These are phyloP conservation scores for Bryoglossum gracile DNA, from an alignment of 495 filamentous ascomycete genomes.

Conservation along the genomic window DNA sequence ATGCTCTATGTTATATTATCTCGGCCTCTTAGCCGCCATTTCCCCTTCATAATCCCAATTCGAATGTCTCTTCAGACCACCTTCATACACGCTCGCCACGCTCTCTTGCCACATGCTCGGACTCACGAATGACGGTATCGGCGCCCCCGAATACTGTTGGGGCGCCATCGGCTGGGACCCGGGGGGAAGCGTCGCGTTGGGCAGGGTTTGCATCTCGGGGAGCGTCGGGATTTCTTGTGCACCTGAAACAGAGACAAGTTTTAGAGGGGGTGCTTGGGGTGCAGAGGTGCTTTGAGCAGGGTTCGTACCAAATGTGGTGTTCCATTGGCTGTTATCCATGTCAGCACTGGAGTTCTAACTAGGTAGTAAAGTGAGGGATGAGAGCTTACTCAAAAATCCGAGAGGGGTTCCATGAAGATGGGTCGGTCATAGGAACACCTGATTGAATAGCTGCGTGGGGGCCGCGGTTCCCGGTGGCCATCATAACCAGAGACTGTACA, in stretches of 20 bases:
- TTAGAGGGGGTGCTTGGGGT: conserved; percentile 24
- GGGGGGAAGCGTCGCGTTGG: conserved; percentile 23
- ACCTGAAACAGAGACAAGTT: conserved; percentile 37
- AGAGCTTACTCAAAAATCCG: conserved; percentile 83
- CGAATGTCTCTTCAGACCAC: conserved; percentile 71
- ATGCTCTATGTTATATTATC: conserved; percentile 15
- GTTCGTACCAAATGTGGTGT: conserved; percentile 76
- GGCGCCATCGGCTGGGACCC: conserved; percentile 47
- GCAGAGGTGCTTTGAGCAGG: conserved; percentile 31
- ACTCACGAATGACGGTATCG: conserved; percentile 63
- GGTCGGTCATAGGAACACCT: conserved; percentile 56
- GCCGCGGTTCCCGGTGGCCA: conserved; percentile 51
- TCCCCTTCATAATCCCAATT: conserved; percentile 55
- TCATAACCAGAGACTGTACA: conserved; percentile 70
- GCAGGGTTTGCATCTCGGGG: conserved; percentile 35
- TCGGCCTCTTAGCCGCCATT: conserved; percentile 17
- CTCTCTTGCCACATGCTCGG: conserved; percentile 96
- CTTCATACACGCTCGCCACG: conserved; percentile 83
- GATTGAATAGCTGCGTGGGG: conserved; percentile 37
- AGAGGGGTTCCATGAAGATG: conserved; percentile 80
- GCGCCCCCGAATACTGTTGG: conserved; percentile 47
- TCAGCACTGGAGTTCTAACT: conserved; percentile 24
- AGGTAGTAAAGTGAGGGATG: neutral
- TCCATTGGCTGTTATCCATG: conserved; percentile 64
- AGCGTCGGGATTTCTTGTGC: conserved; percentile 43